Conservation (phyloP, 169 alveolate species). For the Cystoisospora suis region DNA sequence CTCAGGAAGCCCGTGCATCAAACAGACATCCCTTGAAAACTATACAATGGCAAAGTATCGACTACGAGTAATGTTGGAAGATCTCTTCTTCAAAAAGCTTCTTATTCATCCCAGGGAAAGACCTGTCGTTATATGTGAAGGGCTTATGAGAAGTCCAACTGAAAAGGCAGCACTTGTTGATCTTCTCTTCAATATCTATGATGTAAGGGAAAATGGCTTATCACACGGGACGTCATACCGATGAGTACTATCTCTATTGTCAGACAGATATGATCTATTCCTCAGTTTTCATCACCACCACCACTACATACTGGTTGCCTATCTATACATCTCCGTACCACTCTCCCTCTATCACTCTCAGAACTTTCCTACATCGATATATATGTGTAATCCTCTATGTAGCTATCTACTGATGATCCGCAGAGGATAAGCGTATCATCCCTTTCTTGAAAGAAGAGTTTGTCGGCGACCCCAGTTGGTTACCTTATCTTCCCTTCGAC, state of each 20-base stretch:
- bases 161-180: constrained; percentile 19
- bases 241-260: too few relatives aligned
- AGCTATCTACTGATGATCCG: too few relatives aligned
- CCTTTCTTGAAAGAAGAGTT: too few relatives aligned
- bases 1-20: neutral
- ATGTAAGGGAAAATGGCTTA: neutral
- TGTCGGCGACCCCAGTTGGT: too few relatives aligned
- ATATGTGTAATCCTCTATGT: neutral
- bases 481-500: too few relatives aligned
- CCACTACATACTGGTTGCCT: neutral
- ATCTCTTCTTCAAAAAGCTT: constrained; percentile 3
- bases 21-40: neutral
- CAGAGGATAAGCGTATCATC: too few relatives aligned
- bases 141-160: neutral
- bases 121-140: constrained; percentile 4
- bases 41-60: neutral
- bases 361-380: neutral
- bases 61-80: neutral
- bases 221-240: too few relatives aligned
- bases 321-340: neutral
- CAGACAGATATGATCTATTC: too few relatives aligned
- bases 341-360: neutral
- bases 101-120: neutral
- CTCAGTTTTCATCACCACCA: neutral
- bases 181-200: neutral